Base-by-base conservation (phyloP, 768 basidiomycete species). In the Paxillus involutus region DNA sequence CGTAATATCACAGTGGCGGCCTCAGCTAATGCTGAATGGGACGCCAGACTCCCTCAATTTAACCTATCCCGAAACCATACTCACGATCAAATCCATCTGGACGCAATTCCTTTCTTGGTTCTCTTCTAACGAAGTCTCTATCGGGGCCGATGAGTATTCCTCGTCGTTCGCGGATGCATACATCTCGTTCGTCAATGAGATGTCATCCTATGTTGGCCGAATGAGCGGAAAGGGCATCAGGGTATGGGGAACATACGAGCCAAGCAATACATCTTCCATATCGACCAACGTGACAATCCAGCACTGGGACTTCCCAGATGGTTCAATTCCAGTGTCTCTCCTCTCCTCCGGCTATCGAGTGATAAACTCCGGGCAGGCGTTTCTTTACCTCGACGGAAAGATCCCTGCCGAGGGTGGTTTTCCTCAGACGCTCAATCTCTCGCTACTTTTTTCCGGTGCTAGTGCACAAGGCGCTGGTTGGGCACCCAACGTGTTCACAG, bases 101-200 rank as follows among this genome's bases (percentile, higher is more conserved):
- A 62, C 71, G 17, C 73, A 75, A 52, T 63, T 72, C 52, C 64
- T 77, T 24, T 70, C 73, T 1, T 74, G 73, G 73, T 75, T 73
- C 56, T 56, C 72, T 17, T 62, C 71, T 48, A 44, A 61, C 10
- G 74, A 79, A 50, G 74, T 80, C 17, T 76, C 75, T 8, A 78
- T 80, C 36, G 78, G 78, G 12, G 75, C 75, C 24, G 77, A 78
- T 49, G 76, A 79, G 61, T 78, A 77, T 53, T 53, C 58, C 10
- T 37, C 69, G 8, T 58, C 65, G 6, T 60, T 77, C 9, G 77
- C 74, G 3, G 65, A 77, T 46, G 73, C 72, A 44, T 79, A 78
- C 55, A 71, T 74, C 44, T 59, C 68, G 8, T 79, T 75, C 47
- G 71, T 80, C 42, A 76, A 78, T 39, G 66, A 65, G 45, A 76